Percentiles rank a stretch among this genome's conserved stretches.
These are phyloP conservation scores for Neobulgaria alba DNA, from an alignment of 2,329 filamentous ascomycete species.

Conservation along the genomic window DNA sequence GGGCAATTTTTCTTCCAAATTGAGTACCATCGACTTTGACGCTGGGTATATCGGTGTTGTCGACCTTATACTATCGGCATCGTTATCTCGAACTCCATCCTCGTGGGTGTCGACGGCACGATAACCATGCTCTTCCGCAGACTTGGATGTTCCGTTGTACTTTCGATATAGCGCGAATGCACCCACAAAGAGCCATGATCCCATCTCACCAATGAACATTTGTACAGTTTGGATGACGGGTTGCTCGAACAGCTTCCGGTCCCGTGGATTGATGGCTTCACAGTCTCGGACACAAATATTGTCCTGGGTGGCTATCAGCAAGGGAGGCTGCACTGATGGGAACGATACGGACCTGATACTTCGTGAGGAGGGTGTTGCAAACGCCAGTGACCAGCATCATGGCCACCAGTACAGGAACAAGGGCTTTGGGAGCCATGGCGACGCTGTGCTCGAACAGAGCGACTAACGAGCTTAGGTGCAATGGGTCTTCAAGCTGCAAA, in stretches of 20 bases:
- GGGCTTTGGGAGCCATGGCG: conserved; percentile 59
- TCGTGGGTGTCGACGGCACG: conserved; percentile 48
- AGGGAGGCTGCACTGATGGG: neutral
- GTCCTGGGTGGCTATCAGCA: conserved; percentile 47
- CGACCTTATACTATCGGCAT: conserved; percentile 38
- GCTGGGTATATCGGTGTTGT: conserved; percentile 37
- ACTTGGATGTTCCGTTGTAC: conserved; percentile 38
- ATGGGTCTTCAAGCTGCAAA: no score
- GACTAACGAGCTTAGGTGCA: no score
- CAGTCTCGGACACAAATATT: conserved; percentile 96
- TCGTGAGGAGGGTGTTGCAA: conserved; percentile 94
- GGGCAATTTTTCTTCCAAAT: conserved; percentile 46
- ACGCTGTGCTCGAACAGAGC: no score
- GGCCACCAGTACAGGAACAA: conserved; percentile 77
- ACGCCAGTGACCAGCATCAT: conserved; percentile 97
- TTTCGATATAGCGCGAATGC: conserved; percentile 57
- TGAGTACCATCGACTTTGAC: conserved; percentile 43
- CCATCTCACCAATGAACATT: conserved; percentile 97
- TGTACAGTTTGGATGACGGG: conserved; percentile 90
- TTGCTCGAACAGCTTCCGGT: conserved; percentile 75
- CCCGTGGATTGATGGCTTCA: conserved; percentile 55
- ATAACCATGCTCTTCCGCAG: conserved; percentile 48
- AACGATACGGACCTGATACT: conserved; percentile 66
- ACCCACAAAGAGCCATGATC: conserved; percentile 87
- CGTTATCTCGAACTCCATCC: conserved; percentile 30